phyloP scores from a whole-genome alignment of 2,329 filamentous ascomycete species.

The Ophiognomonia clavigignenti-juglandacearum region DNA sequence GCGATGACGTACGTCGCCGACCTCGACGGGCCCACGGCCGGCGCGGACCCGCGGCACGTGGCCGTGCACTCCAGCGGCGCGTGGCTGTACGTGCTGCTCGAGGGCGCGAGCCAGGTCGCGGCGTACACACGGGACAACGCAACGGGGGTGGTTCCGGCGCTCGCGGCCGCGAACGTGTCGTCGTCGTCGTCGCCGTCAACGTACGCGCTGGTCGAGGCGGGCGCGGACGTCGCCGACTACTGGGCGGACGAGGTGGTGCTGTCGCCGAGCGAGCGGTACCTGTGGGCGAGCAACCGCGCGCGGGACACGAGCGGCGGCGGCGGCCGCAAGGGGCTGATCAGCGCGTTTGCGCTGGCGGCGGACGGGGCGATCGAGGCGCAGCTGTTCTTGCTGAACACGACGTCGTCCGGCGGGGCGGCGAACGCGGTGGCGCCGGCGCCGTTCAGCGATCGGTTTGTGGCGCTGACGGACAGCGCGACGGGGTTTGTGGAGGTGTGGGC shows the following conservation, averaged over 20 bases:
- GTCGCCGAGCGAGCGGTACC: slow-evolving; percentile 27
- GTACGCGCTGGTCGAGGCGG: background rate
- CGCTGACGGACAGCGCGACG: background rate
- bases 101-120: slow-evolving; percentile 22
- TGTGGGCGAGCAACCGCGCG: slow-evolving; percentile 27
- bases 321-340: background rate
- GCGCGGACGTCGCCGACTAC: no score
- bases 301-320: background rate
- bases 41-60: background rate
- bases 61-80: slow-evolving; percentile 20
- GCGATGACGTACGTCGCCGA: slow-evolving; percentile 3
- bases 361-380: background rate
- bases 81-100: slow-evolving; percentile 23
- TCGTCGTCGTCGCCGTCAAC: background rate
- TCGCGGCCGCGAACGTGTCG: background rate
- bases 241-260: no score
- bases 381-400: background rate
- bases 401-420: background rate
- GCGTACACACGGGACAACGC: slow-evolving; percentile 13
- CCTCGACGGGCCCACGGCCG: background rate
- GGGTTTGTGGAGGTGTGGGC: slow-evolving; percentile 3
- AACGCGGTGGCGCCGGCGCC: background rate
- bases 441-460: background rate
- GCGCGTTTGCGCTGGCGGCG: background rate
- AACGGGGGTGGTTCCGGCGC: background rate